Base-by-base conservation (phyloP, 2,329 filamentous ascomycete genomes). In the Lasiodiplodia gonubiensis region DNA sequence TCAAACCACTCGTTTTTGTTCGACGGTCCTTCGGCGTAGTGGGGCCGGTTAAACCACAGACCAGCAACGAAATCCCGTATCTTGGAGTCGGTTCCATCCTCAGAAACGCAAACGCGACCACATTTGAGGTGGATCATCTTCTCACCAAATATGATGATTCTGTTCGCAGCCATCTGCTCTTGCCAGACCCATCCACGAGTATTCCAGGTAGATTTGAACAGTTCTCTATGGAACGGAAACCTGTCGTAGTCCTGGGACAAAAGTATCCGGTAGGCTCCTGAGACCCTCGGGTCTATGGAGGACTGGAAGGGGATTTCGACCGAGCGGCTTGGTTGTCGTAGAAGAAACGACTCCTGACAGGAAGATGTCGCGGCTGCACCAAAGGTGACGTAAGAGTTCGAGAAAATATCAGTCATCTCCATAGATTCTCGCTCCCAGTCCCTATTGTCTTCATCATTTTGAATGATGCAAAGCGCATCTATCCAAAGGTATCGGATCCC, bases 381-480 rank as follows among this genome's bases (percentile, higher is more conserved):
- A 21, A 53, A 21, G 5, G 49, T 53, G 6, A 53, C 25, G 14
- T 6, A 23, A 7, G 49, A 53, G 25, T 53, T 14, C 18, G 49
- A 6, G 25, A 53, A 53, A 16, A 25, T n/a, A 3, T 46, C n/a
- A n/a, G 42, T 16, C 42, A 46, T 46, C 5, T 5, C 8, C 7
- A 16, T 5, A 3, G 42, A 46, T 16, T 46, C 42, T 6, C 14
- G 14, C 14, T 46, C 42, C 42, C 42, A 46, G 18, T 46, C 42
- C n/a, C 14, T n/a, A 18, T 46, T 46, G 42, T 72, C 64, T 4
- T 71, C 53, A 10, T 71, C 73, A 46, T 77, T 74, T 69, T 78
- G 76, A 3, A 77, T 74, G n/a, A 77, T 78, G 63, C 76, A 78
- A 3, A 78, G 69, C 1, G 71, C 72, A 61, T 78, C 76, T 21